These are phyloP conservation scores for Dactylonectria macrodidyma DNA, from an alignment of 2,329 filamentous ascomycete species.

Conservation along the genomic window DNA sequence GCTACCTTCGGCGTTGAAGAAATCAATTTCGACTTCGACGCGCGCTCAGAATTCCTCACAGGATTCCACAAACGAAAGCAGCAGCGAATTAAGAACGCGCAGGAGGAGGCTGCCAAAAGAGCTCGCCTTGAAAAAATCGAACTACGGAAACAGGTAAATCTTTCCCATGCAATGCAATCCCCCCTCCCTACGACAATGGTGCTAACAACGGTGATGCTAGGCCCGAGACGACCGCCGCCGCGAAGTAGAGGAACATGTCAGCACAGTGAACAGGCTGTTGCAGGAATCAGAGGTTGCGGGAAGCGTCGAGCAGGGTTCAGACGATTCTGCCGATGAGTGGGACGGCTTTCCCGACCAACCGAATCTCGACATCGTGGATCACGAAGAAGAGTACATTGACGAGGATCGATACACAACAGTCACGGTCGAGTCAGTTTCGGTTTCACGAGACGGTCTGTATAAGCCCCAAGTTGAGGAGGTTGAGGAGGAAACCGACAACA, in stretches of 20 bases:
- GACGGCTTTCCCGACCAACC: constrained; percentile 73
- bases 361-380: constrained; percentile 72
- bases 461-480: constrained; percentile 62
- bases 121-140: constrained; percentile 83
- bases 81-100: constrained; percentile 86
- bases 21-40: constrained; percentile 85
- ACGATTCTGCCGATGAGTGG: constrained; percentile 71
- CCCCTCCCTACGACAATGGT: constrained; percentile 4
- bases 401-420: constrained; percentile 97
- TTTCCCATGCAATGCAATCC: not conserved
- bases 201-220: constrained; percentile 62
- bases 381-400: constrained; percentile 95
- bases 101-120: constrained; percentile 83
- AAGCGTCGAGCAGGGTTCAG: constrained; percentile 58
- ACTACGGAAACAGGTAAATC: constrained; percentile 80
- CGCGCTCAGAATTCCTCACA: constrained; percentile 89
- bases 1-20: constrained; percentile 76
- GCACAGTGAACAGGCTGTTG: constrained; percentile 80
- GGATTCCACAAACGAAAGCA: constrained; percentile 98
- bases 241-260: constrained; percentile 86
- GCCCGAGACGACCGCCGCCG: constrained; percentile 85
- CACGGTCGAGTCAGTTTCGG: constrained; percentile 89
- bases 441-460: constrained; percentile 81
- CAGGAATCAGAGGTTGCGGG: constrained; percentile 68
- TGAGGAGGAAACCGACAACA: constrained; percentile 51